phyloP scores from a whole-genome alignment of 192 early-diverging fungal genomes.

The Coemansia sp. region DNA sequence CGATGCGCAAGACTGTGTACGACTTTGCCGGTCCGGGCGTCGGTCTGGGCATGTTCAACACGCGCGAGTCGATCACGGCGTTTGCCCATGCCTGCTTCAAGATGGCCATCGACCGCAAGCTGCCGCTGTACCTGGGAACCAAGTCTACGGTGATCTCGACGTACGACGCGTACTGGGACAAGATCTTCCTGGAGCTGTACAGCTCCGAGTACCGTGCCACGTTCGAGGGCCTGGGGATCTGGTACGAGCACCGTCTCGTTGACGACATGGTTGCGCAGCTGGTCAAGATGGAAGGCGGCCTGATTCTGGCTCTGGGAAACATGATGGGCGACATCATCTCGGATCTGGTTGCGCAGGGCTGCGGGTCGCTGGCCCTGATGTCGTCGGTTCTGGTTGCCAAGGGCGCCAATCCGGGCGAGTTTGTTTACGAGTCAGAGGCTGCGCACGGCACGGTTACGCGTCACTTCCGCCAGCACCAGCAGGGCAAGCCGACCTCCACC shows the following conservation, averaged over 20 bases:
- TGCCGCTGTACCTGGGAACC: constrained; percentile 93
- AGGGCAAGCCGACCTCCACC: constrained; percentile 90
- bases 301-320: constrained; percentile 95
- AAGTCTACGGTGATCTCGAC: constrained; percentile 97
- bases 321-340: constrained; percentile 96
- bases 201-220: constrained; percentile 77
- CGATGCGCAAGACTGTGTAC: constrained; percentile 69
- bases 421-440: constrained; percentile 87
- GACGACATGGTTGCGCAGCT: constrained; percentile 99
- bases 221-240: constrained; percentile 84
- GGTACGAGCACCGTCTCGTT: constrained; percentile 98
- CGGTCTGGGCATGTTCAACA: constrained; percentile 97
- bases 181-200: constrained; percentile 93
- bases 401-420: constrained; percentile 77
- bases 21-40: constrained; percentile 89
- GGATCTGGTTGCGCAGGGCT: constrained; percentile 96
- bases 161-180: constrained; percentile 98
- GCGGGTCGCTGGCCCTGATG: constrained; percentile 92
- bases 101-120: constrained; percentile 83
- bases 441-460: constrained; percentile 97
- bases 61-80: constrained; percentile 82
- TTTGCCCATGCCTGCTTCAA: constrained; percentile 97
- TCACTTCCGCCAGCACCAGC: constrained; percentile 94
- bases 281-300: constrained; percentile 90
- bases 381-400: constrained; percentile 93